phyloP scores from a whole-genome alignment of 2,329 filamentous ascomycete species.

The Tolypocladium tropicale region DNA sequence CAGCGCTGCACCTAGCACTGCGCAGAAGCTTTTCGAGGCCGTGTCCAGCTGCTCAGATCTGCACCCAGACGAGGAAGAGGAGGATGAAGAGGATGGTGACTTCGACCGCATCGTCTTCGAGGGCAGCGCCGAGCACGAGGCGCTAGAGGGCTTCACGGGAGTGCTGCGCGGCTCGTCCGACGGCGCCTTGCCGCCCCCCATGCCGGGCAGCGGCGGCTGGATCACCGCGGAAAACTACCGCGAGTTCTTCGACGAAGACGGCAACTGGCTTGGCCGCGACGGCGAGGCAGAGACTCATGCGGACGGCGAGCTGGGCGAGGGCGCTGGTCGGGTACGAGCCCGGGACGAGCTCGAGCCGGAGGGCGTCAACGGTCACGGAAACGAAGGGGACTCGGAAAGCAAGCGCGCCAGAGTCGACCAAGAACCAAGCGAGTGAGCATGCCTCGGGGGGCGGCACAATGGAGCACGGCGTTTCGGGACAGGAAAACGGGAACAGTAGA shows the following conservation, averaged over 20 bases:
- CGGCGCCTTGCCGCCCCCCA: slow-evolving; percentile 51
- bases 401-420: slow-evolving; percentile 39
- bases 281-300: slow-evolving; percentile 22
- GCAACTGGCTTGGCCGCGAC: slow-evolving; percentile 57
- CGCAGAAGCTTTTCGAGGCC: slow-evolving; percentile 50
- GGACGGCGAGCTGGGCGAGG: slow-evolving; percentile 46
- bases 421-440: neutral
- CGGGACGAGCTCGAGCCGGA: slow-evolving; percentile 41
- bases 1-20: slow-evolving; percentile 11
- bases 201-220: slow-evolving; percentile 69
- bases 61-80: slow-evolving; percentile 57
- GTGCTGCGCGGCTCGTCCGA: slow-evolving; percentile 37
- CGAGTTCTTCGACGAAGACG: slow-evolving; percentile 71
- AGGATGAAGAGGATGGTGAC: slow-evolving; percentile 45
- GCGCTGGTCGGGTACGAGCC: slow-evolving; percentile 46
- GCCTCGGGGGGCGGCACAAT: neutral
- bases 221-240: slow-evolving; percentile 88
- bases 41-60: slow-evolving; percentile 67
- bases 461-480: slow-evolving; percentile 13
- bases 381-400: slow-evolving; percentile 28
- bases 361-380: slow-evolving; percentile 29
- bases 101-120: slow-evolving; percentile 49
- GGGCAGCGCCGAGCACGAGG: slow-evolving; percentile 35
- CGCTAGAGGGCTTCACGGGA: slow-evolving; percentile 46
- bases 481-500: neutral